Base-by-base conservation (phyloP, 768 basidiomycete species). In the Psilocybe cyanescens region DNA sequence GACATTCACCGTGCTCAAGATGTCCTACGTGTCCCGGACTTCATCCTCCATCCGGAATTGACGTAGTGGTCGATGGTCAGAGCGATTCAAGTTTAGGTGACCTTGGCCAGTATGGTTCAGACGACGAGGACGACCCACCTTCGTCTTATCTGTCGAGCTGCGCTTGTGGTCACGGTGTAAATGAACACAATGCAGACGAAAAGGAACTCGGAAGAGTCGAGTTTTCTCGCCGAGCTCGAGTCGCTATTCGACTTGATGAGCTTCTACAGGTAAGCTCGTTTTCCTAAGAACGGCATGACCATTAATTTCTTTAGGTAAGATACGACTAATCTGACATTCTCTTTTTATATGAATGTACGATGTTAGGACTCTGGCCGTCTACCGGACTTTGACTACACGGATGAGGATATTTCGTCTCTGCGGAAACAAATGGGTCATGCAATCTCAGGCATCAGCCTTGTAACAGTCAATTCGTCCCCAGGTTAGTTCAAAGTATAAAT, bases 241-340 rank as follows among this genome's bases (percentile, higher is more conserved):
- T 92, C 9, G 94, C 92, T 3, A 84, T 89, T 55, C 84, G 90
- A 59, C 81, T 95, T 55, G 95, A 96, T 69, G 92, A 94, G 72
- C 71, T 91, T 57, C 76, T 95, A 50, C 84, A 94, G 83, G 94
- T 92, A 64, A 65, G 87, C 68, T 39, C 28, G 47, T 61, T 48
- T 46, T 55, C 37, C 28, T 57, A 45, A 49, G 46, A 28, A n/a
- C 48, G 59, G 17, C 57, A 47, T 45, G 16, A 52, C 50, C 19
- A 28, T 57, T 63, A 58, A 59, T 46, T 31, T 47, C 8, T 31
- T 30, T 37, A 62, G 52, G 61, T 55, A 31, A 11, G 52, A 35
- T 16, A 33, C 45, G 19, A 19, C 8, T 28, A n/a, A 16, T 30
- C 31, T 19, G 31, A 48, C n/a, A 17, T 33, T 54, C 46, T 54